A percentile compares a stretch with the other conserved stretches of the same genome.
Conservation (phyloP, 2,329 filamentous ascomycete species). For the Monilinia aucupariae region DNA sequence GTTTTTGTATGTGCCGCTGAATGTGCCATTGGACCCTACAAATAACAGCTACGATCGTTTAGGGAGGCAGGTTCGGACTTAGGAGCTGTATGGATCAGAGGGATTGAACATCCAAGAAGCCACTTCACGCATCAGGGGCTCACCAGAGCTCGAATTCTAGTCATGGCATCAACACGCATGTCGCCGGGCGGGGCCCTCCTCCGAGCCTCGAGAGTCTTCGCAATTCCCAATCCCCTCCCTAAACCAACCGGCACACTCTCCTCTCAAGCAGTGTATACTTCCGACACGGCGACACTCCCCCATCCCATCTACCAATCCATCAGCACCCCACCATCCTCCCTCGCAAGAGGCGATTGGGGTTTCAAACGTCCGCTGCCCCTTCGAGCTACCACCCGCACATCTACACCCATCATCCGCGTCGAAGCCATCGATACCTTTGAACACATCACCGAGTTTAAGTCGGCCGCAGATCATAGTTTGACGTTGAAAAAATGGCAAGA, state of each 20-base stretch:
- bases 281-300: slow-evolving; percentile 65
- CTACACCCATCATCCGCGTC: slow-evolving; percentile 71
- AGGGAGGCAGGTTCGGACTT: not conserved
- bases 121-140: not conserved
- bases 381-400: slow-evolving; percentile 65
- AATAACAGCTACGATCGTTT: not conserved
- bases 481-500: slow-evolving; percentile 84
- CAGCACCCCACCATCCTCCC: slow-evolving; percentile 66
- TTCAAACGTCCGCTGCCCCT: slow-evolving; percentile 79
- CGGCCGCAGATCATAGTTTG: slow-evolving; percentile 73
- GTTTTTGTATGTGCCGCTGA: slow-evolving; percentile 4
- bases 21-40: slow-evolving; percentile 7
- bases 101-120: not conserved
- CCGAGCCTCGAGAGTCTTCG: slow-evolving; percentile 83
- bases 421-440: slow-evolving; percentile 78
- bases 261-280: slow-evolving; percentile 46
- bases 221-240: slow-evolving; percentile 71
- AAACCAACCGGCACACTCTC: slow-evolving; percentile 49
- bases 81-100: not conserved
- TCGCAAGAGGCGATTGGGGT: slow-evolving; percentile 82
- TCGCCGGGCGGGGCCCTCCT: slow-evolving; percentile 66
- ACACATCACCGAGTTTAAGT: slow-evolving; percentile 82
- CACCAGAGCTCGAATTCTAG: slow-evolving; percentile 10
- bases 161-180: slow-evolving; percentile 38
- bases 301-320: slow-evolving; percentile 83